Evolutionary conservation across 306 rosid genomes (phyloP).

Genomic region (Coriaria nepalensis): DNA sequence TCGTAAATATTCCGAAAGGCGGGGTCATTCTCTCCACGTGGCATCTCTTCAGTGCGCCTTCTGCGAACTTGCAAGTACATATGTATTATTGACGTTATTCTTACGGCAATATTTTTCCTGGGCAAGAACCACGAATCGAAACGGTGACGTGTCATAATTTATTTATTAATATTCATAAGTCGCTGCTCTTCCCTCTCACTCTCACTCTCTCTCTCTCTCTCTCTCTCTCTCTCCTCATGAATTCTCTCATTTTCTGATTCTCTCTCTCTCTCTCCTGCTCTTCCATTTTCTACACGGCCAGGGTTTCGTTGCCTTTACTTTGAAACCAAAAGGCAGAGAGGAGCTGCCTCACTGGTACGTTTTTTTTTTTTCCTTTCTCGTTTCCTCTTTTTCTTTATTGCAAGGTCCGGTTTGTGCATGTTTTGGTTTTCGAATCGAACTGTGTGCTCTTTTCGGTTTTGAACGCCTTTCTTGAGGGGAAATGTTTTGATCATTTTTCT

Average conservation of each 20-base stretch:
- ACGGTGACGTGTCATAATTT: constrained; percentile 42
- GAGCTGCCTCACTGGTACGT: constrained; percentile 36
- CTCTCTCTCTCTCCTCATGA: constrained; percentile 22
- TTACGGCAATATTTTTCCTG: constrained; percentile 23
- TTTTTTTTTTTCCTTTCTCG: constrained; percentile 1
- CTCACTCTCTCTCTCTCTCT: constrained; percentile 14
- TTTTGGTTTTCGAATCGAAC: constrained; percentile 13
- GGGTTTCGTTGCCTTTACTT: constrained; percentile 64
- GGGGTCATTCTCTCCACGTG: constrained; percentile 37
- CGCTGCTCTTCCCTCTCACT: constrained; percentile 32
- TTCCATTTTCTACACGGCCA: constrained; percentile 23
- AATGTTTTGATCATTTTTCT: neutral
- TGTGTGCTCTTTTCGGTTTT: constrained; percentile 5
- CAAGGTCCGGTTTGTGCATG: constrained; percentile 1
- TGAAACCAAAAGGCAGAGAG: constrained; percentile 16
- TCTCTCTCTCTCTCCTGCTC: constrained; percentile 19
- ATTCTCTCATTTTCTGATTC: too few relatives aligned
- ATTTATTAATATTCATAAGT: constrained; percentile 22
- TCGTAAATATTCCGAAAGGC: constrained; percentile 20
- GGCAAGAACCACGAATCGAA: constrained; percentile 11
- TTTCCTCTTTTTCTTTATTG: constrained; percentile 13
- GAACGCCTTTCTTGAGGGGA: neutral
- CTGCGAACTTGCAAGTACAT: neutral
- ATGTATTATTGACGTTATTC: constrained; percentile 30
- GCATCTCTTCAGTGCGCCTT: constrained; percentile 1